phyloP scores from a whole-genome alignment of 2,329 filamentous ascomycete species.

The Verticillium albo-atrum region DNA sequence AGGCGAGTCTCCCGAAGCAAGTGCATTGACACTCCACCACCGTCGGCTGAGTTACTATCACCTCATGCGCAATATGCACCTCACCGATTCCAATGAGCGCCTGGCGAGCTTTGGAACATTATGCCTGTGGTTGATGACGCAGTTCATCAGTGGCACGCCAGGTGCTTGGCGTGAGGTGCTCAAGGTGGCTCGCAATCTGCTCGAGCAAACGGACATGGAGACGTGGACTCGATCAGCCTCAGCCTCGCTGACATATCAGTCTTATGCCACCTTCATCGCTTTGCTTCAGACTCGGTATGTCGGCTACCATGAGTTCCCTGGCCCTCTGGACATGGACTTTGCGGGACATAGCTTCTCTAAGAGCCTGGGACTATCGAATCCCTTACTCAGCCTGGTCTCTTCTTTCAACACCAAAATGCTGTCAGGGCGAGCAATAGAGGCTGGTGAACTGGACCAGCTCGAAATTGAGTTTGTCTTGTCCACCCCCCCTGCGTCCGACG shows the following conservation, averaged over 20 bases:
- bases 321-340: not conserved
- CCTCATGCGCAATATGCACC: slow-evolving; percentile 1
- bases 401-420: not conserved
- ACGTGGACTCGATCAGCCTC: not conserved
- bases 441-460: not conserved
- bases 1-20: not conserved
- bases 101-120: slow-evolving; percentile 3
- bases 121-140: slow-evolving; percentile 2
- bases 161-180: slow-evolving; percentile 5
- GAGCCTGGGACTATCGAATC: not conserved
- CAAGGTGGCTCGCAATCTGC: slow-evolving; percentile 1
- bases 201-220: not conserved
- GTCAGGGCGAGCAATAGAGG: not conserved
- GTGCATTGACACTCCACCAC: not conserved
- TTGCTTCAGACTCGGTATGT: not conserved
- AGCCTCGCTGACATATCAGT: not conserved
- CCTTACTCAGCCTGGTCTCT: not conserved
- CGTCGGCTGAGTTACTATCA: slow-evolving; percentile 2
- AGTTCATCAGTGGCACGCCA: slow-evolving; percentile 4
- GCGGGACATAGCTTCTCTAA: not conserved
- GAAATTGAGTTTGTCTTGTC: slow-evolving; percentile 1
- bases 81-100: not conserved
- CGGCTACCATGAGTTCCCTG: not conserved
- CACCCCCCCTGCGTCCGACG: not conserved
- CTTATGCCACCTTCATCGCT: not conserved